Percentiles rank a stretch among this genome's conserved stretches.
phyloP scores from a whole-genome alignment of 2,329 filamentous ascomycete species.

The Penicillium olsonii region DNA sequence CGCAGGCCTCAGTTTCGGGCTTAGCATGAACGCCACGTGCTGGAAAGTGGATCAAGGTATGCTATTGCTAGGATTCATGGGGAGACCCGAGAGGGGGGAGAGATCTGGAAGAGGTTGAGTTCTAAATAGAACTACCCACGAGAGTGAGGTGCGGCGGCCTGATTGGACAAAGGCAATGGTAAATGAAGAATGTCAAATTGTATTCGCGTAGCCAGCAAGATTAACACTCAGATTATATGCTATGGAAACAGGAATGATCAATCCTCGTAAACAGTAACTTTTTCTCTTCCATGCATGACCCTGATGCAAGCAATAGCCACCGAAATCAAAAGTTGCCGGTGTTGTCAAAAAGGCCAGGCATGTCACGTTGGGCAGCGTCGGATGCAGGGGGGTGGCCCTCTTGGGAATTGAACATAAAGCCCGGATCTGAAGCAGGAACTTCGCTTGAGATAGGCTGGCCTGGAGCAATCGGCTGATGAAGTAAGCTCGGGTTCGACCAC shows the following conservation, averaged over 20 bases:
- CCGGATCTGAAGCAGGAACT: constrained; percentile 15
- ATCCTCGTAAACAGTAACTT: constrained; percentile 8
- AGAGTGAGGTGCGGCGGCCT: constrained; percentile 8
- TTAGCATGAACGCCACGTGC: constrained; percentile 14
- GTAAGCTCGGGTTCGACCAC: constrained; percentile 18
- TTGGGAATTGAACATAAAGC: constrained; percentile 22
- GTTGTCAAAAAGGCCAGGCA: constrained; percentile 16
- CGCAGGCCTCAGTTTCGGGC: constrained; percentile 2
- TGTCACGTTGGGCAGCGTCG: constrained; percentile 16
- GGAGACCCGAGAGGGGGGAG: constrained; percentile 6
- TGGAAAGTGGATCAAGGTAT: constrained; percentile 11
- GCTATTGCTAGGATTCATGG: constrained; percentile 5
- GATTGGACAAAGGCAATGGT: neutral
- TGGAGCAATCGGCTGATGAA: constrained; percentile 7
- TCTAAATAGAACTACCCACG: constrained; percentile 21
- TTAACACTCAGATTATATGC: constrained; percentile 2
- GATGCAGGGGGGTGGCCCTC: constrained; percentile 17
- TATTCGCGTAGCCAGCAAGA: neutral
- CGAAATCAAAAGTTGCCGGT: constrained; percentile 13
- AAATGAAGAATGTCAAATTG: neutral
- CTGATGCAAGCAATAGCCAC: constrained; percentile 2
- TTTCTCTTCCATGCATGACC: constrained; percentile 5
- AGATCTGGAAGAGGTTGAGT: constrained; percentile 10
- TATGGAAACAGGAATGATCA: neutral
- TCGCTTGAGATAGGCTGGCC: constrained; percentile 7